Base-by-base conservation (phyloP, 1,284 basidiomycete species). In the Austroboletus olivaceoglutinosus region DNA sequence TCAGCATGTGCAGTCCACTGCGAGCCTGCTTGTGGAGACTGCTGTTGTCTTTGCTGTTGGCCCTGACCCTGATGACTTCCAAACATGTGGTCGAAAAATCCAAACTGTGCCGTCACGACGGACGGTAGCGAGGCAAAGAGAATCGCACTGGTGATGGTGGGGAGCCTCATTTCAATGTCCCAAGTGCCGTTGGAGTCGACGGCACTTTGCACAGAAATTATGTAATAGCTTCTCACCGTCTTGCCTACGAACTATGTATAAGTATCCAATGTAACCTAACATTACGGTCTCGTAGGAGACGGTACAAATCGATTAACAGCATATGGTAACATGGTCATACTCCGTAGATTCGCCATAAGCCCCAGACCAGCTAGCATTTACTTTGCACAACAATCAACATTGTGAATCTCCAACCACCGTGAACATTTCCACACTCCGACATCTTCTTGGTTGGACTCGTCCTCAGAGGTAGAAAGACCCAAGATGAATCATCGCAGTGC, bases 21-120 rank as follows among this genome's bases (percentile, higher is more conserved):
- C 9, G 62, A 68, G 15, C 56, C 56, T 42, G 23, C 37, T 25
- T 60, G 52, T 16, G 58, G 40, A 18, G 51, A 50, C 12, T 53
- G 59, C 34, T 68, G 64, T 31, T 69, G 58, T 18, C 27, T 31
- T 44, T 71, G 69, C 38, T 72, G 68, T 36, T 71, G 64, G 25
- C 47, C 56, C 31, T 65, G 64, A 23, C 47, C 56, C 31, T 65
- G 65, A 21, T 53, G 50, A 33, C 58, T 60, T 27, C 70, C 70
- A 49, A 71, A 71, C 66, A 71, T 62, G 2, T 69, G 67, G 47
- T 71, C 68, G 47, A 71, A 71, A 47, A 71, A 73, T 16, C 62
- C 65, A 51, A 71, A 71, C 42, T 71, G 69, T 18, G 68, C 71
- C 11, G 50, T 54, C 40, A 48, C 71, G 29, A 61, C 36, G 16